A percentile compares a stretch with the other conserved stretches of the same genome.
Evolutionary conservation across 1,284 basidiomycete genomes (phyloP).

Genomic region (Cystobasidium slooffiae): DNA sequence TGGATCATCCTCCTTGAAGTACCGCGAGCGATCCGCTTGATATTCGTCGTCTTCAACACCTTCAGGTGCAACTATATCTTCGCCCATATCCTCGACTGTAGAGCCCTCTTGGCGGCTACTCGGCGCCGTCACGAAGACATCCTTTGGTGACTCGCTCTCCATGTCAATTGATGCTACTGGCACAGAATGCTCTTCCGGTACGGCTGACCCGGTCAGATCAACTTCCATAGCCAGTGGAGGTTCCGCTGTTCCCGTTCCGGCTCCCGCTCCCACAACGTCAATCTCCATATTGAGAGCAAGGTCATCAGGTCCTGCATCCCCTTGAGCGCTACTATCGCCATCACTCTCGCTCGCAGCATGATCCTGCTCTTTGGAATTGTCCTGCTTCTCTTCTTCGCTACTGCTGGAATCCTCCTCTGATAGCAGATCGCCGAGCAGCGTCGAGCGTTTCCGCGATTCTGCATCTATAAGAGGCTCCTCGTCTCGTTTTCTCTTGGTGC

Average conservation of each 20-base stretch:
- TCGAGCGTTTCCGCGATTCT: background rate
- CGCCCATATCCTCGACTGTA: background rate
- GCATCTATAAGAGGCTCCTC: background rate
- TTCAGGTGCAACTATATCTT: background rate
- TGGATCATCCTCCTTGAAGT: constrained; percentile 44
- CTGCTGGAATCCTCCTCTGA: constrained; percentile 9
- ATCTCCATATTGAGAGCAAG: constrained; percentile 16
- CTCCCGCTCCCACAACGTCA: background rate
- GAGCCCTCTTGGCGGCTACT: too few species aligned
- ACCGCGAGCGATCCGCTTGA: constrained; percentile 17
- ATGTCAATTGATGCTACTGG: background rate
- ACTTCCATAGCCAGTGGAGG: background rate
- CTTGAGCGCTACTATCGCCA: background rate
- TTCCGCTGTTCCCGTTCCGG: background rate
- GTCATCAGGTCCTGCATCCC: constrained; percentile 6
- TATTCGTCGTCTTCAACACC: constrained; percentile 12
- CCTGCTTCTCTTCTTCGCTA: constrained; percentile 13
- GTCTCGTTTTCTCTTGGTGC: constrained; percentile 11
- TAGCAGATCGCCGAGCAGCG: constrained; percentile 2
- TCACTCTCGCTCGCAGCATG: constrained; percentile 4
- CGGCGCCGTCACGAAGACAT: too few species aligned
- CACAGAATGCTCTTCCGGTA: background rate
- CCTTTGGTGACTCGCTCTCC: too few species aligned
- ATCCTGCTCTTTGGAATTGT: background rate
- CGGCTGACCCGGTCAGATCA: background rate